Evolutionary conservation across 441 rosid species (phyloP).

Genomic region (Pelargonium myrrhifolium): DNA sequence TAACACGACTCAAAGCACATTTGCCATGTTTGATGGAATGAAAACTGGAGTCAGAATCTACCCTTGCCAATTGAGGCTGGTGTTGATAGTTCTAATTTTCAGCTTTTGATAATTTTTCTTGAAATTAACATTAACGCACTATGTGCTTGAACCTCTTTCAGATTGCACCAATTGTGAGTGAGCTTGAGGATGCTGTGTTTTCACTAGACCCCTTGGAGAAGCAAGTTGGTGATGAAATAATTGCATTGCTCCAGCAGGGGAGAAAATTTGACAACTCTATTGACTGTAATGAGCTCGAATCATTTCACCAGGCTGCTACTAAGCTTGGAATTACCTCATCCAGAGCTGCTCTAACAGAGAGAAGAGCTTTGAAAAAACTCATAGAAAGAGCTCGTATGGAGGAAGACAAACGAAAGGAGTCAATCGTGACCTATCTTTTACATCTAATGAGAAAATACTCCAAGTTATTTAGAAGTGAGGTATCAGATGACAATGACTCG

Average conservation of each 20-base stretch:
- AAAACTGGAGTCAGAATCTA: background rate
- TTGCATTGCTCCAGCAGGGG: conserved; percentile 82
- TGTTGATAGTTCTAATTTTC: background rate
- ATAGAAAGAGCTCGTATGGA: conserved; percentile 86
- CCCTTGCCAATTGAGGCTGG: background rate
- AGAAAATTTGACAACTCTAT: conserved; percentile 52
- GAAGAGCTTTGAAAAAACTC: conserved; percentile 90
- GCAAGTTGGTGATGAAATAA: conserved; percentile 87
- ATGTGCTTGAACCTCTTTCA: conserved; percentile 29
- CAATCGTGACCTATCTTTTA: conserved; percentile 87
- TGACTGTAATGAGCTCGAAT: conserved; percentile 73
- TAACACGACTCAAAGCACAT: background rate
- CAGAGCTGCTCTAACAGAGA: conserved; percentile 80
- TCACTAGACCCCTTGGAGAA: conserved; percentile 70
- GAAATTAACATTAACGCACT: conserved; percentile 16
- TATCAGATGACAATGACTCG: conserved; percentile 83
- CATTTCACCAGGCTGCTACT: conserved; percentile 79
- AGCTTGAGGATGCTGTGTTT: conserved; percentile 59
- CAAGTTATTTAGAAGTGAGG: conserved; percentile 80
- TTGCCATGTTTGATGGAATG: too few species aligned
- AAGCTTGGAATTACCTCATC: conserved; percentile 80
- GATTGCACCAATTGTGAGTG: conserved; percentile 75
- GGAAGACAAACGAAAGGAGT: conserved; percentile 95
- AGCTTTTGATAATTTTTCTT: background rate
- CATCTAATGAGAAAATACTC: conserved; percentile 94